phyloP scores from a whole-genome alignment of 352 stramenopile species.

The Globisporangium okanoganense region DNA sequence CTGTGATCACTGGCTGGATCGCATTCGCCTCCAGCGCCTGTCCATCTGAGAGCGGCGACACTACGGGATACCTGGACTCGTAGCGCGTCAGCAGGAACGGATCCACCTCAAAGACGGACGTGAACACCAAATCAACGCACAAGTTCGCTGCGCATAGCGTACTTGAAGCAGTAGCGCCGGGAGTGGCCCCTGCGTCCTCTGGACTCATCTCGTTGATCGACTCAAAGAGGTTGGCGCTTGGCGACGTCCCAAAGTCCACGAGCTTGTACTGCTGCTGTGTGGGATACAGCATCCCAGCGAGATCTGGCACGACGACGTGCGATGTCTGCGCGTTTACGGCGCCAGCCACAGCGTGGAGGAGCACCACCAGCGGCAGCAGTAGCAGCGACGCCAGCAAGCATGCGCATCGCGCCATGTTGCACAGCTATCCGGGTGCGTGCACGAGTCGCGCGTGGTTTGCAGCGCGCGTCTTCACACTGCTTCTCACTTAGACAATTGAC shows the following conservation, averaged over 20 bases:
- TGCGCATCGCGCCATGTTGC: not conserved
- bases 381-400: not conserved
- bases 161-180: not conserved
- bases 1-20: slow-evolving; percentile 4
- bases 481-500: not conserved
- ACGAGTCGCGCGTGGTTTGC: not conserved
- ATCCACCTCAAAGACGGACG: slow-evolving; percentile 26
- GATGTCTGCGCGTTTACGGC: not conserved
- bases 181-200: not conserved
- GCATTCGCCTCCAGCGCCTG: slow-evolving; percentile 6
- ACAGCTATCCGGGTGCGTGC: too few species aligned
- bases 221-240: not conserved
- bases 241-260: slow-evolving; percentile 19
- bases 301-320: slow-evolving; percentile 24
- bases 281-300: slow-evolving; percentile 29
- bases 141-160: slow-evolving; percentile 13
- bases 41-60: slow-evolving; percentile 18
- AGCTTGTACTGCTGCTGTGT: slow-evolving; percentile 1
- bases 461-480: not conserved
- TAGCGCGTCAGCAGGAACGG: slow-evolving; percentile 28
- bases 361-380: not conserved
- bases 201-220: slow-evolving; percentile 2
- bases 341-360: not conserved
- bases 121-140: slow-evolving; percentile 26
- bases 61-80: slow-evolving; percentile 14